Evolutionary conservation across 2,329 filamentous ascomycete species (phyloP), one percentile per base, ranked within the genome.

Genomic region (Botrytis aclada): DNA sequence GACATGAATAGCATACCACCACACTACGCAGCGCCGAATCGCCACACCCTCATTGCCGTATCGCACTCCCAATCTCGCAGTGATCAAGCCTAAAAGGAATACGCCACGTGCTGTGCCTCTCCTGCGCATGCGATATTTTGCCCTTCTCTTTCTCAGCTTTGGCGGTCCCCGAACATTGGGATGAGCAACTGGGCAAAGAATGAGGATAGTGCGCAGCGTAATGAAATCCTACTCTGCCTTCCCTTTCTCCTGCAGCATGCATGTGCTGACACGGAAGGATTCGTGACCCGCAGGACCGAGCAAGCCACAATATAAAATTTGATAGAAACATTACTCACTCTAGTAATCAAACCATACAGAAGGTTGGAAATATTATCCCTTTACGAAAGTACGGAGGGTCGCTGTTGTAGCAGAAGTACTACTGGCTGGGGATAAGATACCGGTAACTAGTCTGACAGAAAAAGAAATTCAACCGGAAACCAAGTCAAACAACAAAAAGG

Each of bases 231-330:
- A 39, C 34, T 34, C 39, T 51, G 18, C n/a, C 56, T 43, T 70
- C 43, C 66, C 67, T 63, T 70, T 63, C 67, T 70, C 66, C 71
- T 70, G 65, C 65, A 73, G 71, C 45, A 62, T 73, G 64, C 71
- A 69, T 72, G 70, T 72, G 62, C 71, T 73, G 71, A 69, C 71
- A 70, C 60, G 66, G 58, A 69, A 73, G 66, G 64, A 69, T 72
- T 67, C 51, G 70, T 72, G 47, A 71, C 70, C 70, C 70, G 70
- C 70, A 71, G 61, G 70, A 71, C 70, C 70, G 70, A 71, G 70
- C 70, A 72, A 72, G 70, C 70, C 70, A 72, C 70, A 72, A 72
- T 72, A 39, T 72, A 67, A 67, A 25, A 72, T 67, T 72, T 67
- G 62, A 72, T 60, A 67, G 70, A 66, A 66, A 66, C 37, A 51